These are phyloP conservation scores for Dothideomycetidae sp. DNA, from an alignment of 2,329 filamentous ascomycete genomes.

Conservation along the genomic window DNA sequence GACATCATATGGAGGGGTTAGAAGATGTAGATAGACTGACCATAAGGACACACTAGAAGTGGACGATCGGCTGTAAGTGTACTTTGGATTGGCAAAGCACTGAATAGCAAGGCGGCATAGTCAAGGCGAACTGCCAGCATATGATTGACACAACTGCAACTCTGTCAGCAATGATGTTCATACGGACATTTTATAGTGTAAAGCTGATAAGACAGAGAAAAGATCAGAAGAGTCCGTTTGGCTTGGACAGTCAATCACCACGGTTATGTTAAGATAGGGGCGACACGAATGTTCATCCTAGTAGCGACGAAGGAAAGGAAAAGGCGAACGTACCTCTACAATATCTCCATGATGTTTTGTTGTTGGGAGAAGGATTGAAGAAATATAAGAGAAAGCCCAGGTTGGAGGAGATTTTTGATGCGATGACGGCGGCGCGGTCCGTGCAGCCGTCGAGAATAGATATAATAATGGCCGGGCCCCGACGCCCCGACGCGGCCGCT, in stretches of 20 bases:
- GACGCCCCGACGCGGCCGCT: neutral
- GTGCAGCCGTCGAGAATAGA: neutral
- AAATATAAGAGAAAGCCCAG: too few species aligned
- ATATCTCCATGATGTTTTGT: neutral
- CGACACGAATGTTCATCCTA: conserved; percentile 44
- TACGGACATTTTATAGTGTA: too few species aligned
- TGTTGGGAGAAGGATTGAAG: neutral
- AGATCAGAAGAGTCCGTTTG: conserved; percentile 38
- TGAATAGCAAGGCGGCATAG: too few species aligned
- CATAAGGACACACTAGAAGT: too few species aligned
- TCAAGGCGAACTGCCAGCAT: too few species aligned
- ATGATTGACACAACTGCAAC: too few species aligned
- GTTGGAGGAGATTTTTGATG: too few species aligned
- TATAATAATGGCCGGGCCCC: neutral
- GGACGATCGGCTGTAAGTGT: too few species aligned
- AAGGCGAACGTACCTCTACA: conserved; percentile 7
- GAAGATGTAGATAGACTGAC: conserved; percentile 7
- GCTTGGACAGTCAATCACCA: conserved; percentile 49
- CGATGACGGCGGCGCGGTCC: neutral
- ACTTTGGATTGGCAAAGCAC: too few species aligned
- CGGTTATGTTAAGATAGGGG: conserved; percentile 45
- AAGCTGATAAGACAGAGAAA: conserved; percentile 9
- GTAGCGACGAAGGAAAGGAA: neutral
- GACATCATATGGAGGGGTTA: conserved; percentile 47
- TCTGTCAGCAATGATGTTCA: too few species aligned